Evolutionary conservation across 371 early-diverging fungal genomes (phyloP).

Genomic region (Dinochytrium kinnereticum): DNA sequence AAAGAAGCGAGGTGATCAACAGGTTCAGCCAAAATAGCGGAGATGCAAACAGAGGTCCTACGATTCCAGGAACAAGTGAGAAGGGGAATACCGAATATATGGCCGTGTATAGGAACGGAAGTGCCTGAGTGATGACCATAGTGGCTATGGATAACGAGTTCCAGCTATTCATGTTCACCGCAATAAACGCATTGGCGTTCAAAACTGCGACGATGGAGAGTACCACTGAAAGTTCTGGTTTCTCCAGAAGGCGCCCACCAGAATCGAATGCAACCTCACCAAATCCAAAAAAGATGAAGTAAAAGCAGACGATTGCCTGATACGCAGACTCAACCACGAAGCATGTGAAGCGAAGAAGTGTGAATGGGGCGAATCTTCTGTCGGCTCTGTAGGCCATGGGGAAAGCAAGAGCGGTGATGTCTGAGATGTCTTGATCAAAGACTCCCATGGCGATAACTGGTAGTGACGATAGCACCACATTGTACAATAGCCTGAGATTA

Average conservation of each 20-base stretch:
- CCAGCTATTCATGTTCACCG: slow-evolving; percentile 73
- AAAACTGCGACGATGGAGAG: slow-evolving; percentile 73
- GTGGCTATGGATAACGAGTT: slow-evolving; percentile 60
- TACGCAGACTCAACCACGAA: slow-evolving; percentile 81
- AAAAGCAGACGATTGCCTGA: slow-evolving; percentile 84
- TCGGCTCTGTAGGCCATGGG: slow-evolving; percentile 84
- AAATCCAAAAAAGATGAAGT: slow-evolving; percentile 63
- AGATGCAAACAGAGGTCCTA: slow-evolving; percentile 53
- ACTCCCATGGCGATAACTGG: slow-evolving; percentile 40
- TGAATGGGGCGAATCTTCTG: slow-evolving; percentile 70
- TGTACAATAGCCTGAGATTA: slow-evolving; percentile 38
- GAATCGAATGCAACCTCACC: slow-evolving; percentile 53
- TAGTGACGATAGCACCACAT: slow-evolving; percentile 44
- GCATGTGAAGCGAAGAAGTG: slow-evolving; percentile 72
- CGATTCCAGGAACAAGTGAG: slow-evolving; percentile 59
- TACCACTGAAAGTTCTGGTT: slow-evolving; percentile 74
- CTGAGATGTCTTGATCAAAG: slow-evolving; percentile 45
- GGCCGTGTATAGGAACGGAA: slow-evolving; percentile 54
- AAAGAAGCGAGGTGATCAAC: slow-evolving; percentile 52
- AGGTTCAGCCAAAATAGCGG: slow-evolving; percentile 77
- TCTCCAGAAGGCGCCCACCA: slow-evolving; percentile 64
- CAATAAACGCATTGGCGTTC: slow-evolving; percentile 79
- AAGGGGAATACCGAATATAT: slow-evolving; percentile 62
- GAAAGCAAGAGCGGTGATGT: slow-evolving; percentile 62
- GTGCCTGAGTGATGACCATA: slow-evolving; percentile 21